Evolutionary conservation across 345 rosid species (phyloP).

Genomic region (Chamaenerion angustifolium): DNA sequence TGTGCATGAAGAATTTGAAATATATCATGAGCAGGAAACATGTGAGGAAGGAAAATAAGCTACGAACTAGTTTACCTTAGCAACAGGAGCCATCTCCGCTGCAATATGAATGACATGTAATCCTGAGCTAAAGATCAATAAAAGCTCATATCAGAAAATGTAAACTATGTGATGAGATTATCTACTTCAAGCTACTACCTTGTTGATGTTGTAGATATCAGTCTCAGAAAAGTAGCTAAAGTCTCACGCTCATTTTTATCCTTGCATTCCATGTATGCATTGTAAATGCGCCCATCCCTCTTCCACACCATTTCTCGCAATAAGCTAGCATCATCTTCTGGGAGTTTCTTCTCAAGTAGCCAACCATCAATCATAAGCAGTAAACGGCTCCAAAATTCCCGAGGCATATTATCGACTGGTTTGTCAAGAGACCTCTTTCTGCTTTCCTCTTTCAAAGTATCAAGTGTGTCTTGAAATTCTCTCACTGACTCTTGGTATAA

Average conservation of each 20-base stretch:
- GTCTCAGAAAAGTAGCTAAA: slow-evolving; percentile 44
- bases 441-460: slow-evolving; percentile 66
- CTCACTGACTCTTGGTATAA: slow-evolving; percentile 73
- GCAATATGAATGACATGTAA: slow-evolving; percentile 79
- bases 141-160: slow-evolving; percentile 18
- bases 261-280: slow-evolving; percentile 48
- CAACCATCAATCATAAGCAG: slow-evolving; percentile 85
- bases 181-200: slow-evolving; percentile 31
- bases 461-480: slow-evolving; percentile 77
- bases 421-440: slow-evolving; percentile 42
- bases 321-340: slow-evolving; percentile 39
- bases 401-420: slow-evolving; percentile 73
- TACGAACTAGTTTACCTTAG: slow-evolving; percentile 52
- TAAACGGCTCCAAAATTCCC: slow-evolving; percentile 83
- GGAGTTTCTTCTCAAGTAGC: slow-evolving; percentile 79
- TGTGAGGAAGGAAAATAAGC: not conserved
- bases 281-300: slow-evolving; percentile 46
- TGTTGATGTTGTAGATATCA: slow-evolving; percentile 30
- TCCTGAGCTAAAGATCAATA: slow-evolving; percentile 61
- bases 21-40: not conserved
- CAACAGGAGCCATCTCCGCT: slow-evolving; percentile 98
- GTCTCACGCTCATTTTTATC: slow-evolving; percentile 59
- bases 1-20: not conserved
- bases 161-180: not conserved
- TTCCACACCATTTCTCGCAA: slow-evolving; percentile 84